Percentiles rank a stretch among this genome's conserved stretches.
Evolutionary conservation across 1,284 basidiomycete genomes (phyloP).

Genomic region (Trichosporon faecale): DNA sequence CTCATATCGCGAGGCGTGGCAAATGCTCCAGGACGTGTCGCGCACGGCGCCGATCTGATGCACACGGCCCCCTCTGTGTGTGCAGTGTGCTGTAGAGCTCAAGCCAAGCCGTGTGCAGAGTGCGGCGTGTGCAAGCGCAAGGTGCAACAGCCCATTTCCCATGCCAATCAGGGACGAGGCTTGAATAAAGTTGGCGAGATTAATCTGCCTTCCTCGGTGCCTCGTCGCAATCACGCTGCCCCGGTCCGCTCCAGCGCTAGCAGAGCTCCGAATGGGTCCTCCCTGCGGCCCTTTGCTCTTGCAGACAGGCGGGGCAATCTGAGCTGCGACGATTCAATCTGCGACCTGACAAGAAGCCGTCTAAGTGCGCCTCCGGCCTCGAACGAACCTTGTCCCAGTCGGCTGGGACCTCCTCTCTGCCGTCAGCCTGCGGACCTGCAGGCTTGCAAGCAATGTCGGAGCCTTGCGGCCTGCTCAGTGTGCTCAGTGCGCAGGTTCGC

Average conservation of each 20-base stretch:
- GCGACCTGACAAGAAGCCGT: not conserved
- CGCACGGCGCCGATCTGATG: not conserved
- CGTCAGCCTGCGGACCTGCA: not conserved
- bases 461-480: not conserved
- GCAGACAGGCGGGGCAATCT: not conserved
- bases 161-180: not conserved
- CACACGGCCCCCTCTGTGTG: not conserved
- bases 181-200: slow-evolving; percentile 1
- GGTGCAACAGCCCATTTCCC: not conserved
- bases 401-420: not conserved
- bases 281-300: too few relatives aligned
- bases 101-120: not conserved
- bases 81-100: not conserved
- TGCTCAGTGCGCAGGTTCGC: not conserved
- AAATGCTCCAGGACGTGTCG: not conserved
- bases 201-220: not conserved
- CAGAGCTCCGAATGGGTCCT: not conserved
- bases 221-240: not conserved
- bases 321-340: not conserved
- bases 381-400: not conserved
- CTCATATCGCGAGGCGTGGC: not conserved
- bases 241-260: not conserved
- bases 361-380: not conserved
- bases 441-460: not conserved
- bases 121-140: too few relatives aligned